Conservation (phyloP, 306 rosid species). For the Comarum palustre region DNA sequence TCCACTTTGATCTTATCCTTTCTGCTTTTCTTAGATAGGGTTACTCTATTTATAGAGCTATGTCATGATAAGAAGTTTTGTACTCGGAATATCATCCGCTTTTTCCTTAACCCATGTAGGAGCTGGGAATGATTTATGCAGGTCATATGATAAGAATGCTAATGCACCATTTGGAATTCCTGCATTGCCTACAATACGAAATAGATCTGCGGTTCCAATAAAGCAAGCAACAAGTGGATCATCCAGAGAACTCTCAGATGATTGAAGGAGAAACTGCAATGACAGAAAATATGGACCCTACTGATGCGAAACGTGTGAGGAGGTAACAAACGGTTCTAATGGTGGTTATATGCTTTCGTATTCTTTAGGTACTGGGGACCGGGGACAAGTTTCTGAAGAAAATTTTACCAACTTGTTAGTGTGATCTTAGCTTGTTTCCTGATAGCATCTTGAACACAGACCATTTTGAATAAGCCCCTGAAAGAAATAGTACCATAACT, state of each 20-base stretch:
- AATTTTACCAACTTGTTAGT: neutral
- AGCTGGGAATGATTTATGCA: constrained; percentile 52
- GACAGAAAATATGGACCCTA: constrained; percentile 53
- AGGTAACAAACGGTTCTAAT: constrained; percentile 52
- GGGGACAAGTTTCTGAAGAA: neutral
- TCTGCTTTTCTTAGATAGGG: neutral
- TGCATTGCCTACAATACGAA: constrained; percentile 40
- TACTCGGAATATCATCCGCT: constrained; percentile 3
- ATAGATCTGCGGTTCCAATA: constrained; percentile 35
- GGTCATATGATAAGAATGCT: constrained; percentile 51
- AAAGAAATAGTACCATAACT: neutral
- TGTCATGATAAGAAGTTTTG: neutral
- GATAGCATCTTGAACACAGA: neutral
- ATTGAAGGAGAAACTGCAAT: constrained; percentile 75
- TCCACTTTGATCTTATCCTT: neutral
- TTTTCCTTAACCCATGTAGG: constrained; percentile 49
- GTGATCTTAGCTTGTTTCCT: neutral
- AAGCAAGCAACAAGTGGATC: constrained; percentile 71
- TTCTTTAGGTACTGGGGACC: neutral
- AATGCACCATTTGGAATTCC: constrained; percentile 42
- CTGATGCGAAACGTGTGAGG: constrained; percentile 82
- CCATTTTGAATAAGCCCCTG: neutral
- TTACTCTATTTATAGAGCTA: constrained; percentile 2
- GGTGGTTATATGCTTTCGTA: neutral
- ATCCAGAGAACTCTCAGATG: constrained; percentile 75